Conservation (phyloP, 1,284 basidiomycete species). For the Hymenochaete sp. region DNA sequence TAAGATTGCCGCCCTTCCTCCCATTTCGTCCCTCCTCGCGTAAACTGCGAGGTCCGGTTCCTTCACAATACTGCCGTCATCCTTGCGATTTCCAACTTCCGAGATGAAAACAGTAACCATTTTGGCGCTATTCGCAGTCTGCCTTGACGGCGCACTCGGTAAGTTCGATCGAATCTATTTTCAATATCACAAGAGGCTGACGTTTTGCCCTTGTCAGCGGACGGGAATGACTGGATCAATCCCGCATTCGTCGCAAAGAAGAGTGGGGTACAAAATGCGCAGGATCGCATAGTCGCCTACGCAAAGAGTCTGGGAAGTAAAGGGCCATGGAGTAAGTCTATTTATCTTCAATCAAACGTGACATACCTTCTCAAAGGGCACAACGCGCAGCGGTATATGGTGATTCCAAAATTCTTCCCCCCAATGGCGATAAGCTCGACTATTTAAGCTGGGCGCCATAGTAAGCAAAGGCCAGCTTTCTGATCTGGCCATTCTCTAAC, state of each 20-base stretch:
- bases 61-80: not conserved
- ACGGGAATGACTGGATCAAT: conserved; percentile 30
- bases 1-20: not conserved
- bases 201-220: conserved; percentile 19
- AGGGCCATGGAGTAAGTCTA: conserved; percentile 33
- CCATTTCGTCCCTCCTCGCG: not conserved
- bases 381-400: conserved; percentile 30
- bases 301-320: conserved; percentile 26
- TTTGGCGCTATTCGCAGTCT: not conserved
- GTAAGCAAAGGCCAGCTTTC: conserved; percentile 27
- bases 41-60: not conserved
- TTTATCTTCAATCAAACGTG: not conserved
- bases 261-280: conserved; percentile 24
- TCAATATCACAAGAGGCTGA: not conserved
- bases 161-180: not conserved
- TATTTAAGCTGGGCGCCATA: conserved; percentile 52
- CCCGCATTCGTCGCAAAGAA: conserved; percentile 26
- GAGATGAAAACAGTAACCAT: not conserved
- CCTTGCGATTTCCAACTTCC: not conserved
- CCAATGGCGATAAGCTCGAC: conserved; percentile 37
- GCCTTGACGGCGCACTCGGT: conserved; percentile 1
- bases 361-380: conserved; percentile 4
- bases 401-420: conserved; percentile 30
- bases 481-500: conserved; percentile 6
- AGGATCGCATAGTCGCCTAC: conserved; percentile 25